Conservation (phyloP, 2,329 filamentous ascomycete species). For the Botrytis fragariae region DNA sequence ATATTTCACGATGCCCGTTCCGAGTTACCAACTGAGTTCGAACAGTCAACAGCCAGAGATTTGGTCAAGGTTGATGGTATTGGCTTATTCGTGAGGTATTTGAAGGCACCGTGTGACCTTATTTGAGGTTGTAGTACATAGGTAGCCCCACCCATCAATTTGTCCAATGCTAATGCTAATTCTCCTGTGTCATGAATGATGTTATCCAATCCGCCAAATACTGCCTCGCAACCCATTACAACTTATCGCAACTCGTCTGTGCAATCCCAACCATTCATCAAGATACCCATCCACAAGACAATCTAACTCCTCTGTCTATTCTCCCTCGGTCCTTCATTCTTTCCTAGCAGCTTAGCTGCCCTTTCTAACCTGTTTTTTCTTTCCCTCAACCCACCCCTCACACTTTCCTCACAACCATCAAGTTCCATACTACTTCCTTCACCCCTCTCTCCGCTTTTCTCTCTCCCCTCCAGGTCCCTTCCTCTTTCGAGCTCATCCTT, state of each 20-base stretch:
- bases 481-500: neutral
- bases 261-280: neutral
- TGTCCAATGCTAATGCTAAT: neutral
- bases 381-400: neutral
- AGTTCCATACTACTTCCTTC: conserved; percentile 6
- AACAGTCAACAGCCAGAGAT: neutral
- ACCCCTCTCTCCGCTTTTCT: neutral
- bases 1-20: neutral
- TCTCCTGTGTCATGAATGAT: neutral
- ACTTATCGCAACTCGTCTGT: neutral
- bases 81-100: neutral
- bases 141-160: neutral
- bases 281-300: neutral
- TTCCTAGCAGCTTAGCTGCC: conserved; percentile 3
- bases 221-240: neutral
- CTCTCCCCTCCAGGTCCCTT: neutral
- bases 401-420: conserved; percentile 5
- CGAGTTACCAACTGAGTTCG: neutral
- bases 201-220: neutral
- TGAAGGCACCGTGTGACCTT: neutral
- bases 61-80: neutral
- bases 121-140: neutral
- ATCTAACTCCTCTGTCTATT: neutral
- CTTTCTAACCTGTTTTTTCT: conserved; percentile 1
- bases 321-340: neutral